A percentile compares a stretch with the other conserved stretches of the same genome.
Conservation (phyloP, 164 flowering plant genomes). For the Cinnamomum chago region DNA sequence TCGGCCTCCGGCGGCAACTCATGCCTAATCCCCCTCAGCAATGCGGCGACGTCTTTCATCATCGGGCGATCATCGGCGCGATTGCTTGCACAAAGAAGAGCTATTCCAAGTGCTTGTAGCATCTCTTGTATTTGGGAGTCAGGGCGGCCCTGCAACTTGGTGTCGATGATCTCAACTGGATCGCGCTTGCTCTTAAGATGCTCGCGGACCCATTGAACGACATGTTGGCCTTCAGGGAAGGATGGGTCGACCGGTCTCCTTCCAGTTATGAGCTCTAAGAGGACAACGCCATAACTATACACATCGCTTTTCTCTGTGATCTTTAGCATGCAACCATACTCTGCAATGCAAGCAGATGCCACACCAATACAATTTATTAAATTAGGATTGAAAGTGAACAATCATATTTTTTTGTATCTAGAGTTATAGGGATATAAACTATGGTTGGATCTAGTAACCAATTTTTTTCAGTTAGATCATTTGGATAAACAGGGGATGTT, state of each 20-base stretch:
- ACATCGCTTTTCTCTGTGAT: conserved; percentile 94
- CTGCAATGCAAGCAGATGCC: conserved; percentile 36
- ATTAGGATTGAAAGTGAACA: too few species aligned
- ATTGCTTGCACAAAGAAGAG: conserved; percentile 66
- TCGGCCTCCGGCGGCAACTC: conserved; percentile 37
- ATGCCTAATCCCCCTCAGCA: conserved; percentile 79
- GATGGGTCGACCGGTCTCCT: conserved; percentile 88
- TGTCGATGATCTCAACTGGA: conserved; percentile 71
- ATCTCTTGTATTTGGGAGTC: conserved; percentile 82
- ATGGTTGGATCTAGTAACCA: too few species aligned
- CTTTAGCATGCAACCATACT: conserved; percentile 66
- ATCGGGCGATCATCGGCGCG: conserved; percentile 68
- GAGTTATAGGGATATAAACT: too few species aligned
- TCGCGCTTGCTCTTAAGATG: conserved; percentile 36
- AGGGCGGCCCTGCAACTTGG: conserved; percentile 70
- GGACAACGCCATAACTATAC: conserved; percentile 86
- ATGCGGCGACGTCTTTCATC: conserved; percentile 90
- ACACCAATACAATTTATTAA: background rate
- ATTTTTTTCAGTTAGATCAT: too few species aligned
- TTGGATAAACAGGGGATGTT: too few species aligned
- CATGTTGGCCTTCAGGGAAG: conserved; percentile 72
- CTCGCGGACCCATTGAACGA: conserved; percentile 84
- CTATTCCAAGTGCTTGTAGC: conserved; percentile 85
- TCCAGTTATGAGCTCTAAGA: conserved; percentile 89
- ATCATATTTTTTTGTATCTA: too few species aligned